These are phyloP conservation scores for Sicyos edulis DNA, from an alignment of 306 rosid species.

Conservation along the genomic window DNA sequence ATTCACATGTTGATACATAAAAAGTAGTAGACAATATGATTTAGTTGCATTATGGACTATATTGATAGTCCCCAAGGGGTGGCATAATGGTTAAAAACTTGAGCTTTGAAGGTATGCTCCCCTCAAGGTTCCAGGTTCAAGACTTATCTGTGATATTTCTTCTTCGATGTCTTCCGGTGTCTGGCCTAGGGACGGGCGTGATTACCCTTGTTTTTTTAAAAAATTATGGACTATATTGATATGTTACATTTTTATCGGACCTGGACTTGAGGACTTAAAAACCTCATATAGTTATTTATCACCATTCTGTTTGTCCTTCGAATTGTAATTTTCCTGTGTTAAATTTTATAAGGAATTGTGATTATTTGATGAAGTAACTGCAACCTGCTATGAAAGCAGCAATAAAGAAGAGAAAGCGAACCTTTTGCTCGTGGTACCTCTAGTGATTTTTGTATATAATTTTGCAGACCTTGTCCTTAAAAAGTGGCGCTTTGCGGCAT, in stretches of 20 bases:
- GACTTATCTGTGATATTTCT: too few relatives aligned
- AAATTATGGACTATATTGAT: neutral
- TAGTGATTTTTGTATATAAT: slow-evolving; percentile 9
- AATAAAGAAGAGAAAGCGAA: neutral
- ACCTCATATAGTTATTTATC: neutral
- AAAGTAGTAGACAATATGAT: neutral
- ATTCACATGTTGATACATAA: too few relatives aligned
- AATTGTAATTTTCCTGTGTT: neutral
- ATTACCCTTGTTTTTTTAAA: too few relatives aligned
- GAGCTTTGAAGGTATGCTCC: too few relatives aligned
- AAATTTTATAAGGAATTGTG: slow-evolving; percentile 4
- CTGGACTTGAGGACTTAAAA: neutral
- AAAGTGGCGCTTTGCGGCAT: slow-evolving; percentile 80
- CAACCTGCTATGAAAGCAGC: slow-evolving; percentile 12
- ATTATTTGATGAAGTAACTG: slow-evolving; percentile 10
- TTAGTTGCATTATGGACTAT: neutral
- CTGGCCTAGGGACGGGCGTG: too few relatives aligned
- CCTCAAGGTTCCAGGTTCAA: too few relatives aligned
- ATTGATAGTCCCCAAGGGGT: too few relatives aligned
- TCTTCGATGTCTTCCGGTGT: too few relatives aligned
- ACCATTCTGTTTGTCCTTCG: neutral
- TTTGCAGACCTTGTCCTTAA: slow-evolving; percentile 64
- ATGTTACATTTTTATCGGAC: neutral
- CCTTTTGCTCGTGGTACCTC: neutral
- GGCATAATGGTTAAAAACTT: too few relatives aligned